Conservation (phyloP, 2,329 filamentous ascomycete genomes). For the Coniella lustricola region DNA sequence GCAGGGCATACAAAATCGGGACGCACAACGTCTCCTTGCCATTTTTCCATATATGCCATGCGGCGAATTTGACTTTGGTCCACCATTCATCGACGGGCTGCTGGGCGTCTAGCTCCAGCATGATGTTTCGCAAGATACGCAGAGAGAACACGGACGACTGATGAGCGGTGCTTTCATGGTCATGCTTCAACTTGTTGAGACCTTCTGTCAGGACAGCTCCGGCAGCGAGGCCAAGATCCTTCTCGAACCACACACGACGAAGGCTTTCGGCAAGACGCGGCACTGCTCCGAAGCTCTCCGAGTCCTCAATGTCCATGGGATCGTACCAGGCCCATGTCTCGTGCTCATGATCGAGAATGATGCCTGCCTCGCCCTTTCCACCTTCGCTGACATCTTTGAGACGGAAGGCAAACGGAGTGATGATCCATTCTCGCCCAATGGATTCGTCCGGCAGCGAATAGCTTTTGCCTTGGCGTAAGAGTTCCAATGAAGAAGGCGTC, state of each 20-base stretch:
- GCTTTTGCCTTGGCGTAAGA: conserved; percentile 51
- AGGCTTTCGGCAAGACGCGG: conserved; percentile 52
- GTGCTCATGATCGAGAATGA: conserved; percentile 57
- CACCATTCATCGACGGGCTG: conserved; percentile 40
- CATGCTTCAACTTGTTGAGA: conserved; percentile 41
- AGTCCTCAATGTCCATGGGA: conserved; percentile 40
- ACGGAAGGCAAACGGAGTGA: conserved; percentile 55
- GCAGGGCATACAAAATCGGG: conserved; percentile 44
- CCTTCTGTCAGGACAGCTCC: conserved; percentile 38
- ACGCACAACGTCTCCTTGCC: conserved; percentile 61
- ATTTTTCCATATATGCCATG: conserved; percentile 60
- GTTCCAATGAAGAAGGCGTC: conserved; percentile 35
- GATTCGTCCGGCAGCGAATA: conserved; percentile 49
- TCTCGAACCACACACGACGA: conserved; percentile 52
- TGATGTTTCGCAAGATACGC: conserved; percentile 38
- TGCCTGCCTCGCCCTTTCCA: conserved; percentile 34
- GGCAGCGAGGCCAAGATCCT: conserved; percentile 39
- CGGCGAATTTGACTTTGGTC: conserved; percentile 45
- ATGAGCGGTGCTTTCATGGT: conserved; percentile 53
- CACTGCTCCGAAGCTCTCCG: conserved; percentile 43
- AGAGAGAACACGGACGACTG: conserved; percentile 51
- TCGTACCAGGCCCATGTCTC: conserved; percentile 51
- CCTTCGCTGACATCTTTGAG: conserved; percentile 34
- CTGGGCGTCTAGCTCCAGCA: conserved; percentile 26
- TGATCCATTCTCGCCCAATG: conserved; percentile 51